phyloP scores from a whole-genome alignment of 192 early-diverging fungal species.

The Chytriomyces sp. region DNA sequence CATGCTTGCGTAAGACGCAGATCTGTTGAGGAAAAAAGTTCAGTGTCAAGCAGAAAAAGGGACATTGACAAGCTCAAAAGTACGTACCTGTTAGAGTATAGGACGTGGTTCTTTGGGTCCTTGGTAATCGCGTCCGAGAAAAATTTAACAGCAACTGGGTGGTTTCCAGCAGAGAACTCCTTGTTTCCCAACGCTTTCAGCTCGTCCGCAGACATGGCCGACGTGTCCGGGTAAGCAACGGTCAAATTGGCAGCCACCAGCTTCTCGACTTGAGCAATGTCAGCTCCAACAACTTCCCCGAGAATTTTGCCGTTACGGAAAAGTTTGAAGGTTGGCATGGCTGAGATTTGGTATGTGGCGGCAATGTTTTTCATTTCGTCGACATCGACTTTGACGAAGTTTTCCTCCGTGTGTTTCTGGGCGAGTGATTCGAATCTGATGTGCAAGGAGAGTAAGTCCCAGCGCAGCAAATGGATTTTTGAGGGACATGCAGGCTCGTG shows the following conservation, averaged over 20 bases:
- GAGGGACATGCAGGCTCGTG: conserved; percentile 1
- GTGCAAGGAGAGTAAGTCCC: conserved; percentile 57
- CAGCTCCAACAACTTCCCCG: conserved; percentile 57
- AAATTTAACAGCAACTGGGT: conserved; percentile 72
- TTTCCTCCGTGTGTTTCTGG: conserved; percentile 53
- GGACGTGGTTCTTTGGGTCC: conserved; percentile 86
- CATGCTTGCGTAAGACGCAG: conserved; percentile 78
- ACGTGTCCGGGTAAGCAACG: conserved; percentile 15
- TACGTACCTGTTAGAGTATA: conserved; percentile 80
- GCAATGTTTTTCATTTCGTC: conserved; percentile 64
- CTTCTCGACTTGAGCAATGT: conserved; percentile 51
- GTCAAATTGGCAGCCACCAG: conserved; percentile 20
- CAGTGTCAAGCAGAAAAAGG: background rate
- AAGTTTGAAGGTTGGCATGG: conserved; percentile 77
- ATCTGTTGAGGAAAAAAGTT: conserved; percentile 53
- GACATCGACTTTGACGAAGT: conserved; percentile 85
- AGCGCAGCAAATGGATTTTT: conserved; percentile 1
- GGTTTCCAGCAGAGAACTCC: conserved; percentile 80
- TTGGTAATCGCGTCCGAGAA: conserved; percentile 87
- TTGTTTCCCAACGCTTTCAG: conserved; percentile 83
- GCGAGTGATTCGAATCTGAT: conserved; percentile 64
- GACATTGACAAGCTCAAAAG: background rate
- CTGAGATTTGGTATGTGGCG: conserved; percentile 49
- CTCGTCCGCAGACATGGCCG: conserved; percentile 60
- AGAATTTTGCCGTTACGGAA: conserved; percentile 59